Percentiles rank a stretch among this genome's conserved stretches.
phyloP scores from a whole-genome alignment of 2,329 filamentous ascomycete species.

The Endothia cerciana region DNA sequence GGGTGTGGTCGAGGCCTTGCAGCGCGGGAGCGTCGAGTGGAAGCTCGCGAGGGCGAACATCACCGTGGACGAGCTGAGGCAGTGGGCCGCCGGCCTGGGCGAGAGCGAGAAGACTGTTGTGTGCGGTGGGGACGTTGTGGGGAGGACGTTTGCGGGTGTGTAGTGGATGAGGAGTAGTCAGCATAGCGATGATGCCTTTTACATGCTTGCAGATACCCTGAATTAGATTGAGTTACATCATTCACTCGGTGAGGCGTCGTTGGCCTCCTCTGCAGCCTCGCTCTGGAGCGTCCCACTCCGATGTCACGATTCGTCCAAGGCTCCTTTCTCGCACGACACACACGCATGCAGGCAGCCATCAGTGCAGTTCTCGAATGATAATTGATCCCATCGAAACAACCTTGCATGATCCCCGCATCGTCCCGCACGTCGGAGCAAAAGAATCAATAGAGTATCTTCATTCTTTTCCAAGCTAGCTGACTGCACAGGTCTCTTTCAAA shows the following conservation, averaged over 20 bases:
- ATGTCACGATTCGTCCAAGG: background rate
- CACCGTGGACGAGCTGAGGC: constrained; percentile 37
- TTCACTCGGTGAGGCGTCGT: background rate
- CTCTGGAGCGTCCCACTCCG: background rate
- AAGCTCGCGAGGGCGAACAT: constrained; percentile 32
- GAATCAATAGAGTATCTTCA: background rate
- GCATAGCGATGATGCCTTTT: constrained; percentile 3
- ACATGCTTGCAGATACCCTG: background rate
- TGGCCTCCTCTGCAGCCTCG: background rate
- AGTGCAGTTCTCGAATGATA: background rate
- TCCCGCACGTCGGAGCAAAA: background rate
- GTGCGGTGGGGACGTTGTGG: constrained; percentile 36
- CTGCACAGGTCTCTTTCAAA: background rate
- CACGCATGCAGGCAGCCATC: background rate
- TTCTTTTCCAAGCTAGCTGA: constrained; percentile 8
- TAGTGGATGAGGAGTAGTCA: constrained; percentile 19
- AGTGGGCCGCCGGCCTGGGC: constrained; percentile 33
- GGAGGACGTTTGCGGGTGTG: constrained; percentile 37
- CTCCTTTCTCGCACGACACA: background rate
- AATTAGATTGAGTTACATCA: background rate
- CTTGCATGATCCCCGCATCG: background rate
- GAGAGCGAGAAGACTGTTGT: constrained; percentile 36
- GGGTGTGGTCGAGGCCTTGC: constrained; percentile 4
- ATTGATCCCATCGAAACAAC: background rate
- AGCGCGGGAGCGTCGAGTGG: constrained; percentile 30